Evolutionary conservation across 2,329 filamentous ascomycete species (phyloP).

Genomic region (Remersonia thermophila): DNA sequence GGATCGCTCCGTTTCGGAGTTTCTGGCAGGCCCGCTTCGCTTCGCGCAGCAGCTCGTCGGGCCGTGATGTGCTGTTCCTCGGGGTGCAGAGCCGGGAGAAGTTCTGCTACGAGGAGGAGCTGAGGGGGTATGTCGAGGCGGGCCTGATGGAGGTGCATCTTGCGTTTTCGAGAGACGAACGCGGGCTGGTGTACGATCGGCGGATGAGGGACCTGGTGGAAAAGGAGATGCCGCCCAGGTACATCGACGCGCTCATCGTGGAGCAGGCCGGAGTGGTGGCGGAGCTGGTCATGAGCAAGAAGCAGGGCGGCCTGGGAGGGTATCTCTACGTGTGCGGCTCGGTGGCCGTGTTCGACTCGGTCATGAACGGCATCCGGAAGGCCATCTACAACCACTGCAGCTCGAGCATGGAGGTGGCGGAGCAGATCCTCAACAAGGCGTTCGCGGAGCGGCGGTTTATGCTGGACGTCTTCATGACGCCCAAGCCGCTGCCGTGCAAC

Average conservation of each 20-base stretch:
- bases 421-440: constrained; percentile 37
- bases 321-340: constrained; percentile 39
- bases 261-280: constrained; percentile 39
- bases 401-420: constrained; percentile 38
- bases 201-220: constrained; percentile 32
- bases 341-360: constrained; percentile 37
- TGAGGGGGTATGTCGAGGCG: constrained; percentile 32
- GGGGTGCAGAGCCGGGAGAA: constrained; percentile 41
- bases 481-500: constrained; percentile 38
- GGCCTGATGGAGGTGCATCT: constrained; percentile 40
- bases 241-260: constrained; percentile 39
- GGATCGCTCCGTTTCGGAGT: constrained; percentile 40
- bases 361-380: constrained; percentile 43
- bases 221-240: constrained; percentile 35
- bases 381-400: constrained; percentile 41
- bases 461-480: constrained; percentile 46
- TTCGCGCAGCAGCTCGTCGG: constrained; percentile 24
- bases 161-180: constrained; percentile 38
- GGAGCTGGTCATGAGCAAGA: constrained; percentile 45
- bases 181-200: constrained; percentile 34
- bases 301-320: constrained; percentile 37
- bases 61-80: constrained; percentile 36
- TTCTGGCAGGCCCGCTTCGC: constrained; percentile 38
- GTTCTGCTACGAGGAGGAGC: constrained; percentile 37
- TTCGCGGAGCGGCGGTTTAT: constrained; percentile 45